Conservation (phyloP, 192 early-diverging fungal genomes). For the Coemansia sp. region DNA sequence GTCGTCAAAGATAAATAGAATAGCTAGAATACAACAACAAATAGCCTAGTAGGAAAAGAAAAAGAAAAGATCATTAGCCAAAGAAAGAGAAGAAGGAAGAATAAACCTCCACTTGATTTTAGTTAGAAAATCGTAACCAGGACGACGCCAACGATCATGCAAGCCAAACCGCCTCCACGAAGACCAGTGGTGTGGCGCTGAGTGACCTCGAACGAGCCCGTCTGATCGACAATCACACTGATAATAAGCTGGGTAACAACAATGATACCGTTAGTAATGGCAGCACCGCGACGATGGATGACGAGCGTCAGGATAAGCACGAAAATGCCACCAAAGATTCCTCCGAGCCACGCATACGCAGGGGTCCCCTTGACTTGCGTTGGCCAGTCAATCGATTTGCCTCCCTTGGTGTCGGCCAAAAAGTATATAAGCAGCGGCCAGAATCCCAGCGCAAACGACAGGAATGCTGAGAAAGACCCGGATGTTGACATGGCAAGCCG, state of each 20-base stretch:
- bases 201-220: slow-evolving; percentile 38
- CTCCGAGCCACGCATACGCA: slow-evolving; percentile 52
- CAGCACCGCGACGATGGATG: slow-evolving; percentile 53
- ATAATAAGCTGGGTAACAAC: slow-evolving; percentile 54
- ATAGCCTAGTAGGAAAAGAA: slow-evolving; percentile 7
- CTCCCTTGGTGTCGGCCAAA: slow-evolving; percentile 49
- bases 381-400: slow-evolving; percentile 48
- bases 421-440: slow-evolving; percentile 57
- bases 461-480: slow-evolving; percentile 52
- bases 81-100: background rate
- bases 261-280: slow-evolving; percentile 55
- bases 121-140: slow-evolving; percentile 51
- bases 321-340: slow-evolving; percentile 52
- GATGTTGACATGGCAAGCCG: slow-evolving; percentile 46
- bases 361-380: slow-evolving; percentile 24
- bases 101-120: too few species aligned
- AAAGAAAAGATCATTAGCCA: slow-evolving; percentile 16
- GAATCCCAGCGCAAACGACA: slow-evolving; percentile 53
- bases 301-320: slow-evolving; percentile 53
- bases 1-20: background rate
- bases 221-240: slow-evolving; percentile 48
- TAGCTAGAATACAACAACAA: slow-evolving; percentile 11
- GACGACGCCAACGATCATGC: slow-evolving; percentile 56
- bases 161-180: slow-evolving; percentile 49
- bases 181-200: slow-evolving; percentile 40